Evolutionary conservation across 2,329 filamentous ascomycete genomes (phyloP).

Genomic region (Aspergillus piperis): DNA sequence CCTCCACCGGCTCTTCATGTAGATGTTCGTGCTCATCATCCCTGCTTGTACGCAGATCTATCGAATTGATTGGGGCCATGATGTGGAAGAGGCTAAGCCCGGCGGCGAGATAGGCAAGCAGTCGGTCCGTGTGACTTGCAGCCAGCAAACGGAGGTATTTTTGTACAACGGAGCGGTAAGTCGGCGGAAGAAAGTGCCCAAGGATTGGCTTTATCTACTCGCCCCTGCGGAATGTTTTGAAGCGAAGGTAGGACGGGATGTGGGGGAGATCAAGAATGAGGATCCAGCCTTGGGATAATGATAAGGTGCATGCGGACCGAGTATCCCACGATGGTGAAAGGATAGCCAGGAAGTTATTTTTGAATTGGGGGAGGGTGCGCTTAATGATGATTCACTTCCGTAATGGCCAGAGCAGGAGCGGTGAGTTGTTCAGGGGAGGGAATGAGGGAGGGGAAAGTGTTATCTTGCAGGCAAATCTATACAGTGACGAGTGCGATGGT

Average conservation of each 20-base stretch:
- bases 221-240: constrained; percentile 14
- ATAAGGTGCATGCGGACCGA: constrained; percentile 13
- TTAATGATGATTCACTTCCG: constrained; percentile 1
- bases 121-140: constrained; percentile 14
- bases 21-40: constrained; percentile 33
- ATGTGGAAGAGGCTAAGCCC: constrained; percentile 1
- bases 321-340: constrained; percentile 3
- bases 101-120: constrained; percentile 7
- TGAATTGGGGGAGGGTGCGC: not conserved
- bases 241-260: constrained; percentile 6
- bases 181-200: constrained; percentile 4
- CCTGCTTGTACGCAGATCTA: constrained; percentile 26
- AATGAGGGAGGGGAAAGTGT: not conserved
- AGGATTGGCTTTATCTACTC: constrained; percentile 15
- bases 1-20: constrained; percentile 33
- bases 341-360: not conserved
- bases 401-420: not conserved
- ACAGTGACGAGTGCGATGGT: constrained; percentile 10
- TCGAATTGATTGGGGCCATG: constrained; percentile 30
- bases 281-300: constrained; percentile 5
- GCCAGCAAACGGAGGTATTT: constrained; percentile 1
- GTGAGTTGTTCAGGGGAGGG: constrained; percentile 7
- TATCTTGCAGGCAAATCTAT: constrained; percentile 14
- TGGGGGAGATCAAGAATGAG: constrained; percentile 13
- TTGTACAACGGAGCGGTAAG: constrained; percentile 7